Percentiles rank a stretch among this genome's conserved stretches.
Evolutionary conservation across 305 asterid species (phyloP).

Genomic region (Salvia sclarea): DNA sequence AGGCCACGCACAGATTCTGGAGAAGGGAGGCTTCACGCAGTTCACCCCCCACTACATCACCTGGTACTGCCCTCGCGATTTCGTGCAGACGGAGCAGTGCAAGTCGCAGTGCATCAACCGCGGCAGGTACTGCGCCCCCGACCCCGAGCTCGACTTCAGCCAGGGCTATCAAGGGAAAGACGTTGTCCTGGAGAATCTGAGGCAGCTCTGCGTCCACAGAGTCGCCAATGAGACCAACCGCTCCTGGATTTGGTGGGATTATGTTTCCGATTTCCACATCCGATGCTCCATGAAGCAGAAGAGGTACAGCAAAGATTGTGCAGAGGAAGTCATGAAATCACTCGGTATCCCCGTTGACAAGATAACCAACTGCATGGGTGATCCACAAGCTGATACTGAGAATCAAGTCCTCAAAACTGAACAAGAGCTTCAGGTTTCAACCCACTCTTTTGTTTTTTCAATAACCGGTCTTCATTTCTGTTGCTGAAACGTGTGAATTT

Average conservation of each 20-base stretch:
- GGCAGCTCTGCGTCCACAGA: constrained; percentile 89
- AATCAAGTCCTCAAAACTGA: constrained; percentile 72
- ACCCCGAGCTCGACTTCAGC: constrained; percentile 78
- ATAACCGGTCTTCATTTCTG: neutral
- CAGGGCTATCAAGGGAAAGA: constrained; percentile 84
- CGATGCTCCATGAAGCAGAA: constrained; percentile 82
- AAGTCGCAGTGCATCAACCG: constrained; percentile 84
- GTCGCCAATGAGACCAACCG: constrained; percentile 63
- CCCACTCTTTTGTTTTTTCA: neutral
- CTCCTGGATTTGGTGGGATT: constrained; percentile 91
- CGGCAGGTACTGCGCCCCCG: constrained; percentile 95
- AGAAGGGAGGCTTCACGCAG: too few relatives aligned
- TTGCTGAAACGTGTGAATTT: constrained; percentile 19
- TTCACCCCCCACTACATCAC: too few relatives aligned
- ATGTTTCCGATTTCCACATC: constrained; percentile 79
- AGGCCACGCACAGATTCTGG: constrained; percentile 83
- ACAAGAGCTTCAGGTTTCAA: constrained; percentile 80
- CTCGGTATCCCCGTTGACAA: constrained; percentile 71
- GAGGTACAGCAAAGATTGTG: constrained; percentile 68
- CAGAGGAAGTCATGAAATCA: constrained; percentile 69
- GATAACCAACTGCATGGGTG: constrained; percentile 83
- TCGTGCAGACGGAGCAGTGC: constrained; percentile 62
- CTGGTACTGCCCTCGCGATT: constrained; percentile 79
- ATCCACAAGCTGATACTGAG: constrained; percentile 76
- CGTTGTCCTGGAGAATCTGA: constrained; percentile 73